Percentiles rank a stretch among this genome's conserved stretches.
phyloP scores from a whole-genome alignment of 2,329 filamentous ascomycete genomes.

The Plenodomus tracheiphilus region DNA sequence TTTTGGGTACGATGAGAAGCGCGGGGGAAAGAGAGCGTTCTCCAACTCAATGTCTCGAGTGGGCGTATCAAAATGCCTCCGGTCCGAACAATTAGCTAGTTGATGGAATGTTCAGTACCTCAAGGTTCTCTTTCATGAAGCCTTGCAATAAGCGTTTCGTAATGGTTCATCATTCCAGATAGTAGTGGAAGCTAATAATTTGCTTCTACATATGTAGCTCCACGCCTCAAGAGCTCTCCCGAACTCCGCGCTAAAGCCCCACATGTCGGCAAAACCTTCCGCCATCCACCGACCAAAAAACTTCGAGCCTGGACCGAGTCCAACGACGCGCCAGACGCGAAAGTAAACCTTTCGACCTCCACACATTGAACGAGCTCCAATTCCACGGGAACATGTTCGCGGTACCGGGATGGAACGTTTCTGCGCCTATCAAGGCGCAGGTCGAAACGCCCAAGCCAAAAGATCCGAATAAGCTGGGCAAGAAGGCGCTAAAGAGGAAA shows the following conservation, averaged over 20 bases:
- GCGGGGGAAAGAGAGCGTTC: no score
- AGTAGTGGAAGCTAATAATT: no score
- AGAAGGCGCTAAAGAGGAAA: constrained; percentile 60
- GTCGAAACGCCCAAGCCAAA: constrained; percentile 48
- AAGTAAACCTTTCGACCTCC: background rate
- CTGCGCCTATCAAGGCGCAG: constrained; percentile 74
- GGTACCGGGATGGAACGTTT: constrained; percentile 88
- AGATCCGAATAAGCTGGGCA: constrained; percentile 48
- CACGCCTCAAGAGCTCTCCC: background rate
- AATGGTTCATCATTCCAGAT: no score
- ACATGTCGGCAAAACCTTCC: constrained; percentile 22
- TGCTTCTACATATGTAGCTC: no score
- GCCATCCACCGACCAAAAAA: constrained; percentile 15
- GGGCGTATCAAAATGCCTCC: no score
- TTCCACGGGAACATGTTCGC: constrained; percentile 70
- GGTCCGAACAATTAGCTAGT: no score
- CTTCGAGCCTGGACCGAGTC: constrained; percentile 10
- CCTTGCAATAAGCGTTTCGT: no score
- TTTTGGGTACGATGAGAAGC: no score
- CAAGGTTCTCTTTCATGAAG: no score
- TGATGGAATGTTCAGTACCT: no score
- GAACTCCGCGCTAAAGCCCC: constrained; percentile 22
- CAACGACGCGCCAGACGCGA: background rate
- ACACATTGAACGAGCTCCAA: background rate
- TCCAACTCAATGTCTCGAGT: no score